A percentile compares a stretch with the other conserved stretches of the same genome.
Evolutionary conservation across 148 eudicot genomes (phyloP).

Genomic region (Chenopodium album): DNA sequence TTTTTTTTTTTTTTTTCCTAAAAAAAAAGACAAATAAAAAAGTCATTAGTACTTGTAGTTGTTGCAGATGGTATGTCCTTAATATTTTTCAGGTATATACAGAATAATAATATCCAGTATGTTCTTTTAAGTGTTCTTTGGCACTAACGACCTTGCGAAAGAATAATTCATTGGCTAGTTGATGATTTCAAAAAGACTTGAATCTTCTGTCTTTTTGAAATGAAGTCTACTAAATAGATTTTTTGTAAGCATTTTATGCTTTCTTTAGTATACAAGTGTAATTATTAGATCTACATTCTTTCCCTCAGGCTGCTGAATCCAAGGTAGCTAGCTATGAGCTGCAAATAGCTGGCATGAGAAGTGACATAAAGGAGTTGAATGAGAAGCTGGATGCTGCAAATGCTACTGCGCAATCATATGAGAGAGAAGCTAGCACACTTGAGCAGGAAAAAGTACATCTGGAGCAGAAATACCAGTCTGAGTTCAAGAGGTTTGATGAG

Average conservation of each 20-base stretch:
- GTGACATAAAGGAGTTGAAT: slow-evolving; percentile 52
- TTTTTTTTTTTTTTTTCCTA: too few species aligned
- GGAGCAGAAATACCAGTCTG: slow-evolving; percentile 73
- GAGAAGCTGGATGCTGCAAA: slow-evolving; percentile 63
- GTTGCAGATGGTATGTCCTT: too few species aligned
- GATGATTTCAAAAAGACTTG: background rate
- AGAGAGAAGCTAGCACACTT: slow-evolving; percentile 74
- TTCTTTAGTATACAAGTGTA: background rate
- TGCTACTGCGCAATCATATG: slow-evolving; percentile 60
- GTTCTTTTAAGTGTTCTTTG: background rate
- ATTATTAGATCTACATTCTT: background rate
- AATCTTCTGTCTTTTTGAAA: too few species aligned
- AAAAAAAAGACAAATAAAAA: too few species aligned
- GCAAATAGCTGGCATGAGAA: slow-evolving; percentile 49
- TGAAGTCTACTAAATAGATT: too few species aligned
- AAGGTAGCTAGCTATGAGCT: slow-evolving; percentile 61
- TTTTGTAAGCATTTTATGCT: background rate
- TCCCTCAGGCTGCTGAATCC: slow-evolving; percentile 70
- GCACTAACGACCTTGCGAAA: background rate
- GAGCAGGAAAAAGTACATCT: slow-evolving; percentile 78
- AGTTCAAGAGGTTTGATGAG: slow-evolving; percentile 73
- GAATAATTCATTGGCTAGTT: background rate
- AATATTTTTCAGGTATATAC: background rate
- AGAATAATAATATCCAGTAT: too few species aligned
- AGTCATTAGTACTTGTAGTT: too few species aligned